Evolutionary conservation across 2,329 filamentous ascomycete species (phyloP), one percentile per base, ranked within the genome.

Genomic region (Diplodia sapinea): DNA sequence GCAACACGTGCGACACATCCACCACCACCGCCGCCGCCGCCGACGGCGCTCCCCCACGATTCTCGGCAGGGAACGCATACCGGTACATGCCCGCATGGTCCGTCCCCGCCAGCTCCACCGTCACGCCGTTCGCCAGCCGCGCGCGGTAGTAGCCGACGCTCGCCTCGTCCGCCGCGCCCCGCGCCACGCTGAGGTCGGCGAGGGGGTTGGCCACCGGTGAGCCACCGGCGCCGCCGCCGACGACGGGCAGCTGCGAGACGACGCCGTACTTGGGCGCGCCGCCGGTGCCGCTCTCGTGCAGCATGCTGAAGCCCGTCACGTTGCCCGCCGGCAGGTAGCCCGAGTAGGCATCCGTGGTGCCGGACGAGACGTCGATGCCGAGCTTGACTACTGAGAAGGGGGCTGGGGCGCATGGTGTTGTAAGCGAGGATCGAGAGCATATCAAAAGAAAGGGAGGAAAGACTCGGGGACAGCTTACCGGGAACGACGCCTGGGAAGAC

Each of bases 131-230:
- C 2, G 77, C 80, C 3, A 89, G 80, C 3, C 76, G 80, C 0
- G 87, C 82, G 70, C 82, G 84, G 76, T 90, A 91, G 72, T 87
- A 87, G 1, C 89, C 88, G n/a, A 90, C 82, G 36, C 83, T 79
- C 3, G 83, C 84, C 68, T 83, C 72, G 70, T 91, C 88, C 1
- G 81, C 72, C 11, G 73, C 75, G 20, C 80, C 79, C 69, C 88
- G 81, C 0, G 79, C 80, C 23, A 86, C 81, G n/a, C 84, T 86
- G 40, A 86, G 80, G 69, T 86, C 83, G 4, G 78, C 81, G 29
- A 90, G 77, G 2, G 88, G 87, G 68, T 90, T 84, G 2, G 68
- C 47, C 7, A 78, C 69, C 29, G 23, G 3, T 3, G 72, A 66
- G 29, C 73, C n/a, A n/a, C n/a, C n/a, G n/a, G n/a, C n/a, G n/a